Conservation (phyloP, 2,329 filamentous ascomycete genomes). For the Cercospora sojina region DNA sequence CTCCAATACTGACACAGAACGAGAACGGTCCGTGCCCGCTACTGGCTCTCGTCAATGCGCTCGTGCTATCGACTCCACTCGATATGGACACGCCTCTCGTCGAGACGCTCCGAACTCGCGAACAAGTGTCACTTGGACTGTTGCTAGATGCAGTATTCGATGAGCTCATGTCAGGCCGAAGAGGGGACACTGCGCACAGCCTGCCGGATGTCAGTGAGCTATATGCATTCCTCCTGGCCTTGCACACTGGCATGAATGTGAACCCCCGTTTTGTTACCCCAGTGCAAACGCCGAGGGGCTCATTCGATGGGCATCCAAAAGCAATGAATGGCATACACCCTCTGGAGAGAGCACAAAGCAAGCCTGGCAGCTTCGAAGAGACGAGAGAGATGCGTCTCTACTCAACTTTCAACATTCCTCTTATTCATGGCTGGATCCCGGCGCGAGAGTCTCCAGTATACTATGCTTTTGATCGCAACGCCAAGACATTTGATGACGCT, state of each 20-base stretch:
- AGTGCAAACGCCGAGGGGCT: conserved; percentile 26
- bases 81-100: conserved; percentile 68
- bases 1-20: conserved; percentile 88
- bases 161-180: conserved; percentile 77
- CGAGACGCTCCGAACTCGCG: conserved; percentile 72
- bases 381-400: conserved; percentile 90
- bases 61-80: conserved; percentile 77
- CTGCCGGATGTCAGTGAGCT: conserved; percentile 86
- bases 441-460: conserved; percentile 64
- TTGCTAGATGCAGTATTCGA: conserved; percentile 89
- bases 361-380: conserved; percentile 76
- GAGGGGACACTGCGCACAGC: conserved; percentile 61
- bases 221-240: conserved; percentile 79
- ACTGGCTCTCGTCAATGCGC: conserved; percentile 86
- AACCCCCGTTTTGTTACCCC: conserved; percentile 79
- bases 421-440: conserved; percentile 93
- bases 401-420: conserved; percentile 78
- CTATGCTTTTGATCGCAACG: conserved; percentile 69
- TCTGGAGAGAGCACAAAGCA: conserved; percentile 44
- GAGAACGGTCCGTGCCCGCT: conserved; percentile 92
- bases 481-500: conserved; percentile 84
- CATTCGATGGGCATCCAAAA: conserved; percentile 28
- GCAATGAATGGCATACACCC: conserved; percentile 41
- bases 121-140: conserved; percentile 83
- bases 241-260: conserved; percentile 97